Percentiles rank a stretch among this genome's conserved stretches.
phyloP scores from a whole-genome alignment of 768 basidiomycete genomes.

The Mycena polygramma region DNA sequence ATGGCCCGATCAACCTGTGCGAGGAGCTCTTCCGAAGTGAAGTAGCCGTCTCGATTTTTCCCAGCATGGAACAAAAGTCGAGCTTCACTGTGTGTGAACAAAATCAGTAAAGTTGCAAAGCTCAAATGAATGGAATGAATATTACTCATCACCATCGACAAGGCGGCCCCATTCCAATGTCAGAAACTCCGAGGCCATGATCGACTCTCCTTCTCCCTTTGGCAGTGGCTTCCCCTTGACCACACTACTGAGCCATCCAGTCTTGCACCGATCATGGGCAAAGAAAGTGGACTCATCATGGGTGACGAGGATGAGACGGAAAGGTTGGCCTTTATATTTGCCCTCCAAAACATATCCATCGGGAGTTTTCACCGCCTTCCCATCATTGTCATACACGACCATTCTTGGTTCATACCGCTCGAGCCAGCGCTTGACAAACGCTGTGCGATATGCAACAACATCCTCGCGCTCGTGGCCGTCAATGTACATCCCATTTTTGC shows the following conservation, averaged over 20 bases:
- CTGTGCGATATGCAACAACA: not conserved
- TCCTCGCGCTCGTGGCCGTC: constrained; percentile 2
- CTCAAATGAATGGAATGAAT: too few relatives aligned
- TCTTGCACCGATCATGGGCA: constrained; percentile 42
- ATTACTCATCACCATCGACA: not conserved
- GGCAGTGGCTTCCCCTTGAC: not conserved
- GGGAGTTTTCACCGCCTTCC: not conserved
- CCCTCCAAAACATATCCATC: constrained; percentile 9
- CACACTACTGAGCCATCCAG: not conserved
- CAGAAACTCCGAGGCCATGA: constrained; percentile 5
- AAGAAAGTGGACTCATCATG: constrained; percentile 49
- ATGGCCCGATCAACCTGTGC: not conserved
- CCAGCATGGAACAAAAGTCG: not conserved
- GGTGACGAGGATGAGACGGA: constrained; percentile 37
- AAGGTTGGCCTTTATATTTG: constrained; percentile 26
- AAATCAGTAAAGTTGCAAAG: not conserved
- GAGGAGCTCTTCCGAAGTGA: not conserved
- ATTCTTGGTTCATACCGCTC: constrained; percentile 26
- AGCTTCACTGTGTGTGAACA: not conserved
- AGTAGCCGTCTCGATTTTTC: constrained; percentile 7
- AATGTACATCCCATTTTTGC: constrained; percentile 9
- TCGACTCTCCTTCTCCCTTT: constrained; percentile 13
- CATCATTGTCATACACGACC: constrained; percentile 22
- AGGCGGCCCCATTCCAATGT: constrained; percentile 17
- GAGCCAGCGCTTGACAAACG: constrained; percentile 22